phyloP scores from a whole-genome alignment of 2,329 filamentous ascomycete genomes.

The Hypomyces rosellus region DNA sequence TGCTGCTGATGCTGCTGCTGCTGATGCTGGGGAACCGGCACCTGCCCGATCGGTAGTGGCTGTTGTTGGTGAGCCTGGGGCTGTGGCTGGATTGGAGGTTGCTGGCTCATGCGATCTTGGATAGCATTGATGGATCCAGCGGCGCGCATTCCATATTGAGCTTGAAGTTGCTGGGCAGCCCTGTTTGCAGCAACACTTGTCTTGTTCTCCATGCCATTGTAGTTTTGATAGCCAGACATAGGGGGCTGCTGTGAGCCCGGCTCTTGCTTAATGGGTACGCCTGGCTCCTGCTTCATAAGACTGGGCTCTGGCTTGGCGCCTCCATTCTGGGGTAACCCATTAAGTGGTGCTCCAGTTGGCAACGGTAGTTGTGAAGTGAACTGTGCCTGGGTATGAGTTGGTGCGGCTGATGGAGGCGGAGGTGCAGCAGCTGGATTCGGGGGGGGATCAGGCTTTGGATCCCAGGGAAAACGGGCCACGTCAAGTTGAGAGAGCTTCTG shows the following conservation, averaged over 20 bases:
- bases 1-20: constrained; percentile 18
- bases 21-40: constrained; percentile 19
- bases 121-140: constrained; percentile 61
- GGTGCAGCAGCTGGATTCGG: constrained; percentile 29
- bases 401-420: constrained; percentile 17
- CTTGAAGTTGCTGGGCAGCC: constrained; percentile 50
- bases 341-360: constrained; percentile 25
- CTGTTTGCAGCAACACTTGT: constrained; percentile 44
- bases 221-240: constrained; percentile 28
- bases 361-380: constrained; percentile 27
- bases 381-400: constrained; percentile 25
- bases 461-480: constrained; percentile 91
- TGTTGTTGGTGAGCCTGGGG: constrained; percentile 16
- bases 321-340: constrained; percentile 27
- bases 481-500: constrained; percentile 77
- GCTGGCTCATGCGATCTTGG: constrained; percentile 36
- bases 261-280: constrained; percentile 38
- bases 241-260: constrained; percentile 29
- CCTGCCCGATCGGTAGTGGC: neutral
- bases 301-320: constrained; percentile 37
- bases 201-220: constrained; percentile 28
- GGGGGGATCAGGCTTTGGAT: constrained; percentile 69
- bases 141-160: constrained; percentile 57
- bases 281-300: constrained; percentile 43
- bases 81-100: constrained; percentile 20